Conservation (phyloP, 306 rosid genomes). For the Carpinus fangiana region DNA sequence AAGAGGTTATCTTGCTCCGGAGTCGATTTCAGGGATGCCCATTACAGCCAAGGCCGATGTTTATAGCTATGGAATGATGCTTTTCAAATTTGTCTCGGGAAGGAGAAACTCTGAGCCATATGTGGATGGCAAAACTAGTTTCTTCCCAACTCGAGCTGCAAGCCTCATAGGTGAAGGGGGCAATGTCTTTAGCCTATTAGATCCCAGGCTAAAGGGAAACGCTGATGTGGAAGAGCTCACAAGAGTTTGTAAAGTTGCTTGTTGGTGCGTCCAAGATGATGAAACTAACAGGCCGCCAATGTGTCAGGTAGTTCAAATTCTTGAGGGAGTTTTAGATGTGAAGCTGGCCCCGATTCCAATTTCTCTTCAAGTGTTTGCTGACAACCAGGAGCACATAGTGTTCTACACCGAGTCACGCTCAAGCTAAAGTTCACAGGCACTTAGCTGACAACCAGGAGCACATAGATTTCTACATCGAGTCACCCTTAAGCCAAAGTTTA, state of each 20-base stretch:
- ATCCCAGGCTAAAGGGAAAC: constrained; percentile 50
- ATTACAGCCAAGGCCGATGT: constrained; percentile 88
- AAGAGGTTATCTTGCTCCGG: constrained; percentile 86
- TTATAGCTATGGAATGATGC: constrained; percentile 93
- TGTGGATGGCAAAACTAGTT: constrained; percentile 52
- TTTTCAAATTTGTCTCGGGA: constrained; percentile 77
- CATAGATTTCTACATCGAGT: constrained; percentile 60
- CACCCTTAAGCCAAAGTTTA: constrained; percentile 52
- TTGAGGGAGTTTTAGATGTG: constrained; percentile 62
- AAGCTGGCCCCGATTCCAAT: constrained; percentile 65
- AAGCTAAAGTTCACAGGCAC: no score
- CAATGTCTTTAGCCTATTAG: constrained; percentile 51
- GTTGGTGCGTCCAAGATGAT: constrained; percentile 89
- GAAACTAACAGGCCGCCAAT: constrained; percentile 70
- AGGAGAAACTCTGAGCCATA: constrained; percentile 69
- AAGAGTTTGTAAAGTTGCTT: constrained; percentile 59
- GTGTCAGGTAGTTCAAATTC: constrained; percentile 84
- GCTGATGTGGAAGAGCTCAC: constrained; percentile 53
- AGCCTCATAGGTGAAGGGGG: constrained; percentile 40
- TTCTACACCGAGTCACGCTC: no score
- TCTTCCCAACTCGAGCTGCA: constrained; percentile 67
- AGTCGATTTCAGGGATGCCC: constrained; percentile 87
- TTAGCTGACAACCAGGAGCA: no score
- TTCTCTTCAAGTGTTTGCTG: constrained; percentile 51
- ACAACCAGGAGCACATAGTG: no score